A percentile compares a stretch with the other conserved stretches of the same genome.
Conservation (phyloP, 805 yeast species). For the Yarrowia yakushimensis region DNA sequence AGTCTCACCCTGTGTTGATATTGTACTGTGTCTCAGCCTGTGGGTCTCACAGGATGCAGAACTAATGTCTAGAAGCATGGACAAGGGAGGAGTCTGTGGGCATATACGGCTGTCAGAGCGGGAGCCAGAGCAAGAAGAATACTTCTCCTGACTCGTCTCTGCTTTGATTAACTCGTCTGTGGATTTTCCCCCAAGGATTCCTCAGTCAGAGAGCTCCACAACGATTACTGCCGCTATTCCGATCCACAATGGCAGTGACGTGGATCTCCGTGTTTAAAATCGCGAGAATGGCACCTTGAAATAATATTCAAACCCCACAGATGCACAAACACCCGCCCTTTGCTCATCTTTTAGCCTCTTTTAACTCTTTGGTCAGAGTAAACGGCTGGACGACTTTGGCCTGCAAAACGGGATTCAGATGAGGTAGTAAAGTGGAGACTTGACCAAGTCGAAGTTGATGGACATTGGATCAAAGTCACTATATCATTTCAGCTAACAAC, state of each 20-base stretch:
- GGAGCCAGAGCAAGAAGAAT: no score
- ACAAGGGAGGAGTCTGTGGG: neutral
- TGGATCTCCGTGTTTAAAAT: no score
- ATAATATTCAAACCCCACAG: neutral
- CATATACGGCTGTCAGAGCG: no score
- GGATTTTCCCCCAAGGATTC: no score
- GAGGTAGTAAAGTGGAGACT: neutral
- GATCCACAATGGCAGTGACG: no score
- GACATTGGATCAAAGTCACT: neutral
- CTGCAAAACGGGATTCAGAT: neutral
- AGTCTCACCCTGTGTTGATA: neutral
- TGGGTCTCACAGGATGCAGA: conserved; percentile 10
- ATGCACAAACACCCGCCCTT: neutral
- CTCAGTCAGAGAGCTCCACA: no score
- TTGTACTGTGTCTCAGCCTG: neutral
- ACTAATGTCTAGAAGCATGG: conserved; percentile 6
- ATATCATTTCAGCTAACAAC: neutral
- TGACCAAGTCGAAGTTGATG: neutral
- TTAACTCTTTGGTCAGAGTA: no score
- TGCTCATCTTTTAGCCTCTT: conserved; percentile 5
- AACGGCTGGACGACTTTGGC: no score
- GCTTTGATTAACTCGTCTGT: no score
- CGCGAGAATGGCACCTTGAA: no score
- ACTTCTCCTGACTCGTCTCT: no score
- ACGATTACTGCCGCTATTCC: no score